phyloP scores from a whole-genome alignment of 192 early-diverging fungal species.

The Coemansia aciculifera region DNA sequence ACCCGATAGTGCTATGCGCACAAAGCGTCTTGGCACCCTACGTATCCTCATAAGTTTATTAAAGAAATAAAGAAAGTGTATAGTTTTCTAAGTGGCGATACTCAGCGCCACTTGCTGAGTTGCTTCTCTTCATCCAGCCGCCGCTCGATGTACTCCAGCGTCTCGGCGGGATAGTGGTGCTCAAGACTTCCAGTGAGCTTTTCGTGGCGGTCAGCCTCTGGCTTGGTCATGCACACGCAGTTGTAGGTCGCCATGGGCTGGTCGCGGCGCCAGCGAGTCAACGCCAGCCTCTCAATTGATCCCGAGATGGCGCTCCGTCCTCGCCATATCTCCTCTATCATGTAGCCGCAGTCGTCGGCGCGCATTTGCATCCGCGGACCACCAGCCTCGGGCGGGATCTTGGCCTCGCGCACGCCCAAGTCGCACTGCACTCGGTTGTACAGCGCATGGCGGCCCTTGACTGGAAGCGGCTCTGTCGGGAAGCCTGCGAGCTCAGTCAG shows the following conservation, averaged over 20 bases:
- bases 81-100: not conserved
- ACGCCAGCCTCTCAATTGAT: slow-evolving; percentile 66
- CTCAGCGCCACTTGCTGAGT: slow-evolving; percentile 41
- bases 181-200: slow-evolving; percentile 32
- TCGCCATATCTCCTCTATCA: slow-evolving; percentile 89
- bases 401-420: slow-evolving; percentile 60
- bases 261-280: slow-evolving; percentile 75
- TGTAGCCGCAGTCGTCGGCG: slow-evolving; percentile 74
- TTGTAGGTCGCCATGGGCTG: slow-evolving; percentile 72
- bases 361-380: slow-evolving; percentile 48
- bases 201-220: slow-evolving; percentile 65
- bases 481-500: slow-evolving; percentile 62
- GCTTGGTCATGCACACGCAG: slow-evolving; percentile 80
- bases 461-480: slow-evolving; percentile 69
- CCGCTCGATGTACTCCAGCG: slow-evolving; percentile 29
- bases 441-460: slow-evolving; percentile 73
- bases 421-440: slow-evolving; percentile 77
- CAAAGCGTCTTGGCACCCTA: slow-evolving; percentile 47
- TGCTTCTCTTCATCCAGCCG: slow-evolving; percentile 45
- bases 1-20: slow-evolving; percentile 45
- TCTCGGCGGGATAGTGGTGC: slow-evolving; percentile 39
- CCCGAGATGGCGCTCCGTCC: slow-evolving; percentile 78
- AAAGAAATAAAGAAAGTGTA: slow-evolving; percentile 1
- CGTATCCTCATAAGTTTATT: slow-evolving; percentile 7
- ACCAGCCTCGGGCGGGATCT: slow-evolving; percentile 12